phyloP scores from a whole-genome alignment of 306 rosid species.

The Prosopis cineraria region DNA sequence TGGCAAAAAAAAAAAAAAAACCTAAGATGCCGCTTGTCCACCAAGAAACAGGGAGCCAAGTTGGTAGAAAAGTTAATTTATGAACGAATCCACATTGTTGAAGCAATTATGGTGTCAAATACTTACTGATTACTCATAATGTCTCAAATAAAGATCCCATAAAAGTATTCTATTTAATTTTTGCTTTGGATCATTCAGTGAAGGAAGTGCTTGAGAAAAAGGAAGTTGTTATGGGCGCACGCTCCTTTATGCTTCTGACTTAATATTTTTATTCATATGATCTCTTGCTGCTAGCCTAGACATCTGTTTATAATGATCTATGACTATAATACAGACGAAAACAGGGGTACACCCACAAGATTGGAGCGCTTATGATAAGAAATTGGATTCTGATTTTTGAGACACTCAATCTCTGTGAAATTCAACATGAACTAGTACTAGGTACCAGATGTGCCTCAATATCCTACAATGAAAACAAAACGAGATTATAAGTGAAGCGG shows the following conservation, averaged over 20 bases:
- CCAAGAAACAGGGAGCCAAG: slow-evolving; percentile 27
- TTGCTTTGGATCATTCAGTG: neutral
- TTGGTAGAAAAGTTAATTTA: slow-evolving; percentile 27
- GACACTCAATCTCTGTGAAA: neutral
- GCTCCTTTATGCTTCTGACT: slow-evolving; percentile 17
- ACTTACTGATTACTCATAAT: slow-evolving; percentile 38
- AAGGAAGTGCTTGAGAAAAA: slow-evolving; percentile 28
- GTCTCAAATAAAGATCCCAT: slow-evolving; percentile 5
- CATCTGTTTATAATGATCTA: neutral
- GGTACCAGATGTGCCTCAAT: neutral
- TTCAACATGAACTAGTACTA: neutral
- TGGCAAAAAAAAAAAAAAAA: slow-evolving; percentile 28
- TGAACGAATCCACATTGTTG: slow-evolving; percentile 35
- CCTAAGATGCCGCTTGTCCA: slow-evolving; percentile 24
- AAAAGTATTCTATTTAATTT: neutral
- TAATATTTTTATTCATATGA: neutral
- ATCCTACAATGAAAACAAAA: neutral
- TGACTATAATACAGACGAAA: neutral
- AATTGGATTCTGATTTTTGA: slow-evolving; percentile 15
- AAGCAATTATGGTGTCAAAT: slow-evolving; percentile 8
- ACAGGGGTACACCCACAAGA: slow-evolving; percentile 6
- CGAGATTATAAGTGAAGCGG: neutral
- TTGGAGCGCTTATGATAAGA: neutral
- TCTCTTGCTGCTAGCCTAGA: neutral
- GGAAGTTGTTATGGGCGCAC: slow-evolving; percentile 27